A percentile compares a stretch with the other conserved stretches of the same genome.
phyloP scores from a whole-genome alignment of 2,329 filamentous ascomycete genomes.

The Trichoderma sp. region DNA sequence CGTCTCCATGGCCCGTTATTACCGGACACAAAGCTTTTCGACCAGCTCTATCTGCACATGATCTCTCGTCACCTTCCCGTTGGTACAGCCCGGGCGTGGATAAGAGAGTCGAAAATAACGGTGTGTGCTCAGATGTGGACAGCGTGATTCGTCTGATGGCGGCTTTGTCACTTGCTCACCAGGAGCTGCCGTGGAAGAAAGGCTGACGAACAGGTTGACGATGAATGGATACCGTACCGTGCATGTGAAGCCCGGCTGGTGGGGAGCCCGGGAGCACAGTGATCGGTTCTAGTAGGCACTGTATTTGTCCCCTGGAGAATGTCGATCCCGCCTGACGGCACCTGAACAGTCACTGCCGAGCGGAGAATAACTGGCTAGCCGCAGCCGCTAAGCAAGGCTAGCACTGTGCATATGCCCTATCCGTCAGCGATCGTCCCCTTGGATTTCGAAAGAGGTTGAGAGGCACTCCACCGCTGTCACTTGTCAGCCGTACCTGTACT shows the following conservation, averaged over 20 bases:
- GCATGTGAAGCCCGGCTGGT: neutral
- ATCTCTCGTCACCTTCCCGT: neutral
- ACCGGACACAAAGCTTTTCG: constrained; percentile 22
- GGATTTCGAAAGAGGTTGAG: too few relatives aligned
- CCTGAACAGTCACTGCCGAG: neutral
- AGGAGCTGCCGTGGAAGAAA: neutral
- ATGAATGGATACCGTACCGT: too few relatives aligned
- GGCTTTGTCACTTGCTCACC: neutral
- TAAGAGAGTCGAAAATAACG: neutral
- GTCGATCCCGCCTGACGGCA: neutral
- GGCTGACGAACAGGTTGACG: neutral
- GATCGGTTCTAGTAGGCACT: neutral
- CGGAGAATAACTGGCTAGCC: neutral
- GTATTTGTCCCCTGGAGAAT: neutral
- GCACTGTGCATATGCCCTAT: neutral
- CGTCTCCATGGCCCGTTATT: constrained; percentile 30
- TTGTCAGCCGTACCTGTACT: too few relatives aligned
- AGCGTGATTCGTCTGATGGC: neutral
- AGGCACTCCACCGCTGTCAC: too few relatives aligned
- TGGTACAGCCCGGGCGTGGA: neutral
- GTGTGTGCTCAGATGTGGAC: neutral
- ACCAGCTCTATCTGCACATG: constrained; percentile 17
- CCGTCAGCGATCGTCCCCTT: neutral
- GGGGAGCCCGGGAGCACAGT: neutral
- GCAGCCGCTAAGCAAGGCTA: neutral